Base-by-base conservation (phyloP, 1,139 yeast genomes). In the Zygoascus sp. region DNA sequence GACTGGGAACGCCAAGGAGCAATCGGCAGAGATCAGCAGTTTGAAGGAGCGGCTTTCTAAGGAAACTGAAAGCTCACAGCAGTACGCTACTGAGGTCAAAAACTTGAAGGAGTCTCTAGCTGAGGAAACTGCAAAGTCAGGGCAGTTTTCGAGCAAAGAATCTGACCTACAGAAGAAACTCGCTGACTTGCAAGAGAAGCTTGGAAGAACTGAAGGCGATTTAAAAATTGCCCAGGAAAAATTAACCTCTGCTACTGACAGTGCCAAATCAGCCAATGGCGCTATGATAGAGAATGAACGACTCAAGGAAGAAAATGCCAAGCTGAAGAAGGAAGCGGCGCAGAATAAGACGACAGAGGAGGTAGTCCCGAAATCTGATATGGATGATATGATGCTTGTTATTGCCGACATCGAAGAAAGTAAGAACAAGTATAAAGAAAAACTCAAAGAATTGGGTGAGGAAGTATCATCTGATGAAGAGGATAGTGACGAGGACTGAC, bases 381-480 rank as follows among this genome's bases (percentile, higher is more conserved):
- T 83, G 11, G 96, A 88, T 59, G 95, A 86, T 49, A 65, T 87
- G 52, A 77, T 87, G 81, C 67, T 85, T 37, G 67, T 87, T 37
- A 77, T 88, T 66, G 74, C 83, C 11, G 95, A 85, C 40, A 68
- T 85, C 59, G 94, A 85, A 54, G 92, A 85, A 44, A 76, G 76
- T 51, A 81, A 77, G 50, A 72, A 74, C 30, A 73, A 72, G 55
- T 85, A 86, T 62, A 83, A 82, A 56, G 59, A 63, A 13, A 73
- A 70, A 51, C 69, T 83, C 28, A 71, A 69, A 50, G 67, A 63
- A 0, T 58, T 81, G 28, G 86, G 80, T 1, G 57, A 59, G 32
- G 58, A 51, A 2, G 69, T 66, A 9, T 63, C 70, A 4, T 77
- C 74, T 13, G 67, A 75, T 2, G 75, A 77, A 3, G 77, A 75